Evolutionary conservation across 139 green algal genomes (phyloP).

Genomic region (Asterochloris sp.): DNA sequence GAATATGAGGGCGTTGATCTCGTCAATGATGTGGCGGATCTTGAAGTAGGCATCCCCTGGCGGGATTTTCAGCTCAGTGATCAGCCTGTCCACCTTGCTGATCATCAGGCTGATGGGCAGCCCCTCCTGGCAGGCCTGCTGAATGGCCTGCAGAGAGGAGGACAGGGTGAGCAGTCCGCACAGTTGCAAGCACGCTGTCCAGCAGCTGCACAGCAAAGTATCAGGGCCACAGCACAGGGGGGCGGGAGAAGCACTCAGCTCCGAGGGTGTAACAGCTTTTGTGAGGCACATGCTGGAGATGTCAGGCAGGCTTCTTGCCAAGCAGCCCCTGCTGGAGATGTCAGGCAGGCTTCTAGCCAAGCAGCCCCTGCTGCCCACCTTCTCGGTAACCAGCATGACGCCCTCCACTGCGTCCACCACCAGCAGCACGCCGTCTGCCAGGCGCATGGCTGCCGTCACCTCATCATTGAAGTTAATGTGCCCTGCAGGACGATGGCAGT

Average conservation of each 20-base stretch:
- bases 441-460: constrained; percentile 75
- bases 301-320: too few relatives aligned
- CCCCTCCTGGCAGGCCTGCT: constrained; percentile 81
- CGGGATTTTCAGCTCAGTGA: constrained; percentile 97
- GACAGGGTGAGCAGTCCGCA: too few relatives aligned
- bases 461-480: constrained; percentile 99
- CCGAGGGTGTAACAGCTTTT: too few relatives aligned
- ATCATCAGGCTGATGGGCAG: constrained; percentile 87
- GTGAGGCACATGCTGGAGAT: too few relatives aligned
- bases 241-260: too few relatives aligned
- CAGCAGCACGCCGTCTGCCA: constrained; percentile 84
- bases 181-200: too few relatives aligned
- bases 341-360: too few relatives aligned
- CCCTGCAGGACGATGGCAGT: constrained; percentile 33
- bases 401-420: constrained; percentile 96
- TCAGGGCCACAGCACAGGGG: too few relatives aligned
- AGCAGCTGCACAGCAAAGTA: too few relatives aligned
- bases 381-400: constrained; percentile 88
- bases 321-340: too few relatives aligned
- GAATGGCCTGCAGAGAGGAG: constrained; percentile 31
- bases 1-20: constrained; percentile 80
- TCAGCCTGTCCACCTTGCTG: constrained; percentile 94
- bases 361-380: constrained; percentile 33
- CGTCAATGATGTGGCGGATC: constrained; percentile 93
- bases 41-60: constrained; percentile 98